Evolutionary conservation across 2,329 filamentous ascomycete genomes (phyloP).

Genomic region (Stagonosporopsis chrysanthemi): DNA sequence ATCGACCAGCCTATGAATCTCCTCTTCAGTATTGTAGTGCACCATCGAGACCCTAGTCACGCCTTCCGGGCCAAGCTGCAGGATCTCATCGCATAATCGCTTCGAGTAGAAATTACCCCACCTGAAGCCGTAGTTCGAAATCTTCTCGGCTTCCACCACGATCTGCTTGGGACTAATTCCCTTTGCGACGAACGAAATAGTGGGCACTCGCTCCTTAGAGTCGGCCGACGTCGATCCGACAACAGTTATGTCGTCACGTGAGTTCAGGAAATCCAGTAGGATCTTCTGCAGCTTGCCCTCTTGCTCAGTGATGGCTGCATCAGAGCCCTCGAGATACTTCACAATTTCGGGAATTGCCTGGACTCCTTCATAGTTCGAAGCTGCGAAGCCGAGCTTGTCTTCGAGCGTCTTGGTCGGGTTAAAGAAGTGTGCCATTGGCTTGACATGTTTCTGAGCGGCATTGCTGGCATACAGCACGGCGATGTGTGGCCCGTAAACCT

Average conservation of each 20-base stretch:
- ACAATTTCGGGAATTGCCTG: conserved; percentile 68
- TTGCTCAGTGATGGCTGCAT: conserved; percentile 60
- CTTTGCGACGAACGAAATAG: conserved; percentile 70
- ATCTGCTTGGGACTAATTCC: conserved; percentile 64
- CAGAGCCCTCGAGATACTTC: conserved; percentile 63
- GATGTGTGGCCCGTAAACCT: conserved; percentile 78
- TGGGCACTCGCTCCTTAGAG: conserved; percentile 63
- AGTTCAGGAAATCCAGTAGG: conserved; percentile 66
- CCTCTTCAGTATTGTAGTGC: conserved; percentile 75
- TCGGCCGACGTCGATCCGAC: conserved; percentile 64
- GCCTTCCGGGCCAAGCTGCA: conserved; percentile 67
- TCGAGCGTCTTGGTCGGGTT: conserved; percentile 66
- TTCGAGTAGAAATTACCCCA: conserved; percentile 76
- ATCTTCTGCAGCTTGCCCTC: conserved; percentile 67
- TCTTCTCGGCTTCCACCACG: conserved; percentile 68
- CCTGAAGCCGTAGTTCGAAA: conserved; percentile 67
- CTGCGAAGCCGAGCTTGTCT: conserved; percentile 73
- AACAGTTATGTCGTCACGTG: conserved; percentile 62
- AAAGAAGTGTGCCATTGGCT: conserved; percentile 72
- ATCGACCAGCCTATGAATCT: conserved; percentile 62
- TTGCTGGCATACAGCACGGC: conserved; percentile 72
- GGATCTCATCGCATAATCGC: conserved; percentile 65
- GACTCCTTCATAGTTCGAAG: conserved; percentile 73
- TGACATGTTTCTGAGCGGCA: conserved; percentile 63
- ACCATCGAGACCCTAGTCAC: conserved; percentile 75